Evolutionary conservation across 73 alveolate genomes (phyloP).

Genomic region (Paraurostyla sp.): DNA sequence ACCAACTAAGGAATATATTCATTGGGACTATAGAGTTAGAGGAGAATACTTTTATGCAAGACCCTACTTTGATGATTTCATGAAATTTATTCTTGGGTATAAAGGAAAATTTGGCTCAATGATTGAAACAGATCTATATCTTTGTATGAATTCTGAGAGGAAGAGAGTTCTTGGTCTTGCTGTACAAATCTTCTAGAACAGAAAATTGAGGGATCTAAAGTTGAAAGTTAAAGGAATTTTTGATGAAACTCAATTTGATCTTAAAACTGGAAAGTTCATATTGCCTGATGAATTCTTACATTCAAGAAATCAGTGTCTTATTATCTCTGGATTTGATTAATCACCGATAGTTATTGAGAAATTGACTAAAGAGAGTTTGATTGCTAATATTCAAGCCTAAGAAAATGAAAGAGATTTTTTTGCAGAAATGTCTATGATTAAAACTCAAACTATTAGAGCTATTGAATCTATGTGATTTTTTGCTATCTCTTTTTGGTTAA

Average conservation of each 20-base stretch:
- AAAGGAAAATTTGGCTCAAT: neutral
- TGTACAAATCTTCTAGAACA: neutral
- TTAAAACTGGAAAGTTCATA: neutral
- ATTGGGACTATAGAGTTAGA: slow-evolving; percentile 52
- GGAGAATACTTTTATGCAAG: slow-evolving; percentile 39
- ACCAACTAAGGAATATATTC: neutral
- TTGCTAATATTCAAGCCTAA: too few relatives aligned
- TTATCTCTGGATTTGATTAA: neutral
- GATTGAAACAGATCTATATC: neutral
- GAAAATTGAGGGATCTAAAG: slow-evolving; percentile 16
- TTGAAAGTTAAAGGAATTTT: neutral
- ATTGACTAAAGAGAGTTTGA: slow-evolving; percentile 9
- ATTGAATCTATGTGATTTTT: too few relatives aligned
- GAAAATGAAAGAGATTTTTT: too few relatives aligned
- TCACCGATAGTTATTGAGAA: neutral
- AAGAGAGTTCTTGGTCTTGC: slow-evolving; percentile 5
- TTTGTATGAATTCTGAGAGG: slow-evolving; percentile 12
- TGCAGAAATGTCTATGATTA: too few relatives aligned
- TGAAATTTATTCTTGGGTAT: neutral
- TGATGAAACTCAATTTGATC: slow-evolving; percentile 32
- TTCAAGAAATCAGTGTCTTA: neutral
- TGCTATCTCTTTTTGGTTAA: too few relatives aligned
- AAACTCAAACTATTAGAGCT: too few relatives aligned
- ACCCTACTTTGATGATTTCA: slow-evolving; percentile 35
- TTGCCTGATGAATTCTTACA: neutral